Evolutionary conservation across 2,329 filamentous ascomycete genomes (phyloP).

Genomic region (Curvularia eragrostidis): DNA sequence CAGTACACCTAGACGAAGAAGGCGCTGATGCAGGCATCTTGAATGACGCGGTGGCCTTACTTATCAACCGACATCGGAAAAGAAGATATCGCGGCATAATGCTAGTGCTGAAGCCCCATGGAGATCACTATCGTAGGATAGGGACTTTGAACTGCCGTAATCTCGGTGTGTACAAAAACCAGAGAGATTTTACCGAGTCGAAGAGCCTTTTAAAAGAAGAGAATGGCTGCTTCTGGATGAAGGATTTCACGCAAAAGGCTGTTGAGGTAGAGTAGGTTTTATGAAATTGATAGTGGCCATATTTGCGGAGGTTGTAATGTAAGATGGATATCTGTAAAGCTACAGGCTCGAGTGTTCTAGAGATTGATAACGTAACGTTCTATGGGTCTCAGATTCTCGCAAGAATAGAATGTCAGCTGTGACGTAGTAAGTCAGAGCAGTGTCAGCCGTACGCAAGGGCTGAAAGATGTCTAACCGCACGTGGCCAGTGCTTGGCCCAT

Average conservation of each 20-base stretch:
- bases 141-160: neutral
- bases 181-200: neutral
- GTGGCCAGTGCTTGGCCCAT: conserved; percentile 10
- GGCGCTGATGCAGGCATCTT: neutral
- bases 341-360: neutral
- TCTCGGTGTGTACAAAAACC: neutral
- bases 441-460: conserved; percentile 4
- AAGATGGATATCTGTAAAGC: neutral
- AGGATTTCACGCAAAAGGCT: neutral
- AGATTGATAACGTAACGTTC: neutral
- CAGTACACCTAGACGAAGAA: neutral
- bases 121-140: neutral
- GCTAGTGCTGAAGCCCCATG: neutral
- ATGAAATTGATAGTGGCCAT: neutral
- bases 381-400: too few species aligned
- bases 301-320: neutral
- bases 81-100: neutral
- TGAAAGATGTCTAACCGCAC: conserved; percentile 1
- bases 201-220: neutral
- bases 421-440: neutral
- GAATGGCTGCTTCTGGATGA: neutral
- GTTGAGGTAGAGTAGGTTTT: neutral
- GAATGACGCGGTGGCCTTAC: neutral
- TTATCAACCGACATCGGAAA: neutral
- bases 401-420: neutral